phyloP scores from a whole-genome alignment of 768 basidiomycete species.

The Hemileccinum impolitum region DNA sequence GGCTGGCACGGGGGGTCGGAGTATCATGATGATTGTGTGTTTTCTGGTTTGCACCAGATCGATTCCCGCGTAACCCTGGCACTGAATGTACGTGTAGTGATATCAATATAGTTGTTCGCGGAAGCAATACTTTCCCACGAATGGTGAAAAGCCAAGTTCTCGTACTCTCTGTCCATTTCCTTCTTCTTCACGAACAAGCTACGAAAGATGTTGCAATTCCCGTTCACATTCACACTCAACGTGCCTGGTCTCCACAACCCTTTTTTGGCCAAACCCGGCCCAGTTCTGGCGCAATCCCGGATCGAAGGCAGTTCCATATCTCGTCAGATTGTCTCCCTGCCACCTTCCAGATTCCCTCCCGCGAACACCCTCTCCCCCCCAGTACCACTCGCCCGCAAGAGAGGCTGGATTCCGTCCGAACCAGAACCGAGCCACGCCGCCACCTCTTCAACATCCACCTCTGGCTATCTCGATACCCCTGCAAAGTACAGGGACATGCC shows the following conservation, averaged over 20 bases:
- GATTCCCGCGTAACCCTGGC: too few relatives aligned
- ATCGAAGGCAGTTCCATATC: conserved; percentile 24
- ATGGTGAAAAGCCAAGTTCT: too few relatives aligned
- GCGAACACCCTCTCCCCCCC: conserved; percentile 32
- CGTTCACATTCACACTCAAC: conserved; percentile 68
- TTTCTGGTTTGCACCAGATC: too few relatives aligned
- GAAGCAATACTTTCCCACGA: too few relatives aligned
- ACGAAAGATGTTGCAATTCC: conserved; percentile 47
- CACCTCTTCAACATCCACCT: conserved; percentile 50
- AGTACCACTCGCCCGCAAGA: conserved; percentile 47
- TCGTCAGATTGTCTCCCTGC: conserved; percentile 16
- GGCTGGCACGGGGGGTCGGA: too few relatives aligned
- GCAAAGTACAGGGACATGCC: conserved; percentile 51
- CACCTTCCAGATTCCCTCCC: conserved; percentile 16
- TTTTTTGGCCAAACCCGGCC: conserved; percentile 39
- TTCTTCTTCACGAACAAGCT: conserved; percentile 20
- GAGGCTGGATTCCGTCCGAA: conserved; percentile 70
- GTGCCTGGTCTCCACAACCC: conserved; percentile 69
- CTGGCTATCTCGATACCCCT: conserved; percentile 68
- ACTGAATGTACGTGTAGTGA: too few relatives aligned
- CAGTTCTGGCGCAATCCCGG: conserved; percentile 21
- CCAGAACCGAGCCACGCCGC: conserved; percentile 53
- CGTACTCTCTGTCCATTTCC: background rate
- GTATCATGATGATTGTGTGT: too few relatives aligned
- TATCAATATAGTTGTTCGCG: too few relatives aligned